Conservation (phyloP, 148 eudicot species). For the Simmondsia chinensis region DNA sequence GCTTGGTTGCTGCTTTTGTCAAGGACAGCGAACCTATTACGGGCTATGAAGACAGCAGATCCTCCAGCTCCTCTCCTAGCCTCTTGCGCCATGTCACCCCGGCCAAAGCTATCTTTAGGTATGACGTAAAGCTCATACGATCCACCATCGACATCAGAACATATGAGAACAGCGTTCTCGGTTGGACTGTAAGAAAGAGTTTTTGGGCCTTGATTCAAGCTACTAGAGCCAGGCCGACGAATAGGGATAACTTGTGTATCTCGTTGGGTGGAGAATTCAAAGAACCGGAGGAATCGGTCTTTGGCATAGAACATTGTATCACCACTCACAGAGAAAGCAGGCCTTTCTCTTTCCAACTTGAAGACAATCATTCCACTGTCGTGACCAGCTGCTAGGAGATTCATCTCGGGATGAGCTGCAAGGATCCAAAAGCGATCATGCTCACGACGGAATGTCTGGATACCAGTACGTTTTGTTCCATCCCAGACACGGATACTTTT, state of each 20-base stretch:
- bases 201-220: slow-evolving; percentile 72
- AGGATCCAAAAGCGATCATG: slow-evolving; percentile 88
- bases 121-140: slow-evolving; percentile 71
- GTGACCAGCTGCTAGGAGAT: slow-evolving; percentile 79
- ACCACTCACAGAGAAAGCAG: slow-evolving; percentile 85
- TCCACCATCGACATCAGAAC: slow-evolving; percentile 80
- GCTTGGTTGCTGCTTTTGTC: slow-evolving; percentile 67
- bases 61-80: slow-evolving; percentile 71
- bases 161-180: slow-evolving; percentile 65
- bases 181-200: slow-evolving; percentile 83
- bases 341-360: slow-evolving; percentile 86
- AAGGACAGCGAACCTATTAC: slow-evolving; percentile 85
- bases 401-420: slow-evolving; percentile 78
- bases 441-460: slow-evolving; percentile 83
- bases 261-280: slow-evolving; percentile 63
- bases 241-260: slow-evolving; percentile 74
- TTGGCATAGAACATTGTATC: slow-evolving; percentile 71
- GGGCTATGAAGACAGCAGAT: slow-evolving; percentile 75
- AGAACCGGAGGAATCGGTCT: slow-evolving; percentile 74
- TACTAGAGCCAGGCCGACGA: slow-evolving; percentile 68
- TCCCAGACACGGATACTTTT: slow-evolving; percentile 94
- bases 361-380: slow-evolving; percentile 88
- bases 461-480: slow-evolving; percentile 69
- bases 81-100: slow-evolving; percentile 62
- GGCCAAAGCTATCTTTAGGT: slow-evolving; percentile 56